Percentiles rank a stretch among this genome's conserved stretches.
Evolutionary conservation across 371 early-diverging fungal genomes (phyloP).

Genomic region (Batrachochytrium dendrobatidis): DNA sequence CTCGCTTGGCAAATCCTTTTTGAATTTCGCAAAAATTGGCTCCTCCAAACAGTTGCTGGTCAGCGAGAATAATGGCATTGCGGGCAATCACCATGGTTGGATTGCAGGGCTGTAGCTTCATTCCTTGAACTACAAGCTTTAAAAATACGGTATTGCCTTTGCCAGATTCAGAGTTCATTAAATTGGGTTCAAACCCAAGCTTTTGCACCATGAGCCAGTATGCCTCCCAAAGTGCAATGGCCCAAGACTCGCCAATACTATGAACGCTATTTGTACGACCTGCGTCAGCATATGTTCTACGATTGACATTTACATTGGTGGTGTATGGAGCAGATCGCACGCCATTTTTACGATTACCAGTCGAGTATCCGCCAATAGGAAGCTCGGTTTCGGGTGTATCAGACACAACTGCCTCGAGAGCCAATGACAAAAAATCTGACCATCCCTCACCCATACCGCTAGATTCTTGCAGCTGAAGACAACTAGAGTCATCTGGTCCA

Average conservation of each 20-base stretch:
- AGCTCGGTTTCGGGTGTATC: slow-evolving; percentile 51
- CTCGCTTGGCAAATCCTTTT: slow-evolving; percentile 84
- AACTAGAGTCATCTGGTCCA: slow-evolving; percentile 78
- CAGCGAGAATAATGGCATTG: slow-evolving; percentile 83
- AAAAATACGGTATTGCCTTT: slow-evolving; percentile 54
- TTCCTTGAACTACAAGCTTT: slow-evolving; percentile 73
- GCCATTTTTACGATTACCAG: slow-evolving; percentile 56
- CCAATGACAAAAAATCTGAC: slow-evolving; percentile 82
- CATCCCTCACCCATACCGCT: slow-evolving; percentile 96
- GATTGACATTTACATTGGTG: slow-evolving; percentile 21
- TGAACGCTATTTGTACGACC: slow-evolving; percentile 23
- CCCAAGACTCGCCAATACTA: slow-evolving; percentile 31
- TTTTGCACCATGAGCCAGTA: slow-evolving; percentile 71
- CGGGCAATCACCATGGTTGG: slow-evolving; percentile 82
- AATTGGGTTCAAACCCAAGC: slow-evolving; percentile 58
- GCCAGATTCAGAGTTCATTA: slow-evolving; percentile 9
- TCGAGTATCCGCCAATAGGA: slow-evolving; percentile 67
- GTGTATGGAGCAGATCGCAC: slow-evolving; percentile 65
- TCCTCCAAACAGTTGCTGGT: slow-evolving; percentile 63
- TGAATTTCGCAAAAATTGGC: slow-evolving; percentile 73
- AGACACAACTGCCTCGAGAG: slow-evolving; percentile 53
- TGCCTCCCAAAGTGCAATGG: slow-evolving; percentile 66
- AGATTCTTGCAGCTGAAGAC: slow-evolving; percentile 73
- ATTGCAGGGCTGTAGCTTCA: slow-evolving; percentile 86
- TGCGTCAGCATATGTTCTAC: slow-evolving; percentile 12